These are phyloP conservation scores for Prunella vulgaris DNA, from an alignment of 257 asterid species.

Conservation along the genomic window DNA sequence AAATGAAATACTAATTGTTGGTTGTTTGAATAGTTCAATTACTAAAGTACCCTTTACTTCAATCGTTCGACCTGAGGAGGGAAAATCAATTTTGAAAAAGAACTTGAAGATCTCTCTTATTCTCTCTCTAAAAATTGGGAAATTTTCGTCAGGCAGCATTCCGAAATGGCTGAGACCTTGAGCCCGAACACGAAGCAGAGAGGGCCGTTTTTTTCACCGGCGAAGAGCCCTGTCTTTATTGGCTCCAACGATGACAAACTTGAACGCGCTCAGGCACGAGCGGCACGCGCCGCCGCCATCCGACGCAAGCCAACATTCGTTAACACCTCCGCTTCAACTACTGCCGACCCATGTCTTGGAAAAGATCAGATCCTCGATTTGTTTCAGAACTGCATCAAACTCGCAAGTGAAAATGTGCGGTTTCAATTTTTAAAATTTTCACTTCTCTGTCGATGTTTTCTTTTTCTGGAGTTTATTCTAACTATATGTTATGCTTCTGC, in stretches of 20 bases:
- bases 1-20: too few species aligned
- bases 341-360: conserved; percentile 50
- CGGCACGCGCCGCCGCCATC: conserved; percentile 88
- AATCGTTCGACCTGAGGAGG: conserved; percentile 20
- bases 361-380: conserved; percentile 79
- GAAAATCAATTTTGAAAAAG: conserved; percentile 21
- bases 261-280: conserved; percentile 96
- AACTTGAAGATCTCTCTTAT: conserved; percentile 4
- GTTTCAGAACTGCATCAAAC: conserved; percentile 89
- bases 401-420: conserved; percentile 87
- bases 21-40: not conserved
- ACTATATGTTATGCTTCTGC: conserved; percentile 22
- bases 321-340: conserved; percentile 25
- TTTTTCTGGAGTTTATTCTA: not conserved
- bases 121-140: conserved; percentile 3
- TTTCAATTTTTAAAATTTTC: not conserved
- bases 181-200: conserved; percentile 71
- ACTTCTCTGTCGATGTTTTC: not conserved
- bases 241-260: conserved; percentile 88
- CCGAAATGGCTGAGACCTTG: conserved; percentile 57
- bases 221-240: conserved; percentile 64
- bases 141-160: not conserved
- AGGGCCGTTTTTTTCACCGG: conserved; percentile 64
- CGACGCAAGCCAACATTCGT: conserved; percentile 57
- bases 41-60: conserved; percentile 13